phyloP scores from a whole-genome alignment of 2,329 filamentous ascomycete genomes.

The Cercospora sojina region DNA sequence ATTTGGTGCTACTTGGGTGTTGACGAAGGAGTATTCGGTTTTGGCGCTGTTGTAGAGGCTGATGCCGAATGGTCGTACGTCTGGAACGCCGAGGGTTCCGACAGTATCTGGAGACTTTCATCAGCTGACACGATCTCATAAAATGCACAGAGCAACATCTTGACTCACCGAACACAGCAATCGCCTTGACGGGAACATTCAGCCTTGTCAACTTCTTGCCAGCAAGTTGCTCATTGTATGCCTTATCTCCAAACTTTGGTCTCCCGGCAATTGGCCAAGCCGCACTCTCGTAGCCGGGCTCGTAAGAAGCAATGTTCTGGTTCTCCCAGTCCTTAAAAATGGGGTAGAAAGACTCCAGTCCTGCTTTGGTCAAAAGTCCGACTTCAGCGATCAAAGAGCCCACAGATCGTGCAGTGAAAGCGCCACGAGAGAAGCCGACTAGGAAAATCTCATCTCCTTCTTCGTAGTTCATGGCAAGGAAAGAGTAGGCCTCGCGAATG shows the following conservation, averaged over 20 bases:
- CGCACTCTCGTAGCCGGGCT: slow-evolving; percentile 14
- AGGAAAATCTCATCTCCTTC: slow-evolving; percentile 45
- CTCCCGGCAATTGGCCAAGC: slow-evolving; percentile 35
- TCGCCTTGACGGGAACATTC: slow-evolving; percentile 37
- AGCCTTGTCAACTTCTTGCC: slow-evolving; percentile 30
- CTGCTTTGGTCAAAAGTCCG: slow-evolving; percentile 40
- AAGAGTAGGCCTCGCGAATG: slow-evolving; percentile 61
- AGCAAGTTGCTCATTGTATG: slow-evolving; percentile 43
- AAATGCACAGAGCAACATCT: background rate
- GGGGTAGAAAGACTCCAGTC: slow-evolving; percentile 30
- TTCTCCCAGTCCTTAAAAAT: slow-evolving; percentile 36
- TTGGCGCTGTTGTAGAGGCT: slow-evolving; percentile 25
- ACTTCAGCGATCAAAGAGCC: slow-evolving; percentile 45
- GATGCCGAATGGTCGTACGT: slow-evolving; percentile 37
- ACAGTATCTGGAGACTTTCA: slow-evolving; percentile 38
- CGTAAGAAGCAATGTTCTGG: slow-evolving; percentile 25
- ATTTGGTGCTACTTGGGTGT: slow-evolving; percentile 42
- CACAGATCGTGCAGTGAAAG: slow-evolving; percentile 44
- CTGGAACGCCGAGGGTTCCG: slow-evolving; percentile 45
- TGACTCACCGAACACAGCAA: slow-evolving; percentile 39
- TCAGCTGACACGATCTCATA: background rate
- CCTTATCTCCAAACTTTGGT: slow-evolving; percentile 40
- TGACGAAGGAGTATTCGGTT: slow-evolving; percentile 44
- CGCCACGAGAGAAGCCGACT: slow-evolving; percentile 46
- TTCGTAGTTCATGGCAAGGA: slow-evolving; percentile 59